Percentiles rank a stretch among this genome's conserved stretches.
Conservation (phyloP, 2,329 filamentous ascomycete genomes). For the Neurospora crassa region DNA sequence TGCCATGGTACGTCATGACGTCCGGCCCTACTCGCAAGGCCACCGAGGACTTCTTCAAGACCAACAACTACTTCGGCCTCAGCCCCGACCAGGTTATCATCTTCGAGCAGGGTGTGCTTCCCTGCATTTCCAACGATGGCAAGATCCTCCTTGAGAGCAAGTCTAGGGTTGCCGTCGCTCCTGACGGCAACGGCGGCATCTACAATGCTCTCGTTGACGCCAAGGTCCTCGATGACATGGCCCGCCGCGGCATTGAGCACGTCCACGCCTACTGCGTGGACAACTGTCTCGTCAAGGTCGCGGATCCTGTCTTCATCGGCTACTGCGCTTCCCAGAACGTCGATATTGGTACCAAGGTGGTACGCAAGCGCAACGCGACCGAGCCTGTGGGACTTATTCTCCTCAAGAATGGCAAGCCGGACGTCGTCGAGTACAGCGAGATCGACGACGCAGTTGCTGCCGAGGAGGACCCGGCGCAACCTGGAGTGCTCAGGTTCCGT, state of each 20-base stretch:
- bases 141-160: constrained; percentile 94
- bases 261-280: constrained; percentile 98
- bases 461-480: constrained; percentile 73
- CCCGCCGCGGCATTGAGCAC: constrained; percentile 80
- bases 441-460: constrained; percentile 77
- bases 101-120: constrained; percentile 94
- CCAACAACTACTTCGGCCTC: constrained; percentile 86
- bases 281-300: constrained; percentile 98
- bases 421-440: constrained; percentile 98
- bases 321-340: constrained; percentile 82
- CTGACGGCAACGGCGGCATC: constrained; percentile 93
- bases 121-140: constrained; percentile 94
- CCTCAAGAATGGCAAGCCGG: constrained; percentile 89
- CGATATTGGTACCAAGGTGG: constrained; percentile 98
- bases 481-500: constrained; percentile 82
- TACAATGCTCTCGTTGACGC: constrained; percentile 83
- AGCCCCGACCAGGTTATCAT: constrained; percentile 77
- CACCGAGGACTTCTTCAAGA: constrained; percentile 87
- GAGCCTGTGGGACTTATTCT: constrained; percentile 94
- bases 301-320: constrained; percentile 89
- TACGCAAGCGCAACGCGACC: constrained; percentile 92
- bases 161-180: constrained; percentile 84
- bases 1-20: constrained; percentile 99
- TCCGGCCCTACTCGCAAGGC: constrained; percentile 85
- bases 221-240: constrained; percentile 79